Conservation (phyloP, 2,329 filamentous ascomycete genomes). For the Aspergillus nomiae region DNA sequence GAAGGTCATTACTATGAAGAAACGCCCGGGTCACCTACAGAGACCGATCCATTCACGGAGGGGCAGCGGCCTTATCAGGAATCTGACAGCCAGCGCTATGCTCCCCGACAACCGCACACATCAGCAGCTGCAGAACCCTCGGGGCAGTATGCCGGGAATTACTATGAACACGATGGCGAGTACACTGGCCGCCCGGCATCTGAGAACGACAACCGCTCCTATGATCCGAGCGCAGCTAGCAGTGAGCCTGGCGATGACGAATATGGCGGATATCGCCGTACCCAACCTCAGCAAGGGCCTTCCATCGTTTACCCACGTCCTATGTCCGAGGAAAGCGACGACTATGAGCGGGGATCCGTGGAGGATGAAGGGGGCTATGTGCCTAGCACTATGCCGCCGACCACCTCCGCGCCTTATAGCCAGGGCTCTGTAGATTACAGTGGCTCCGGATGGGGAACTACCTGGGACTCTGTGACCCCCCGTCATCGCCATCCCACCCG, state of each 20-base stretch:
- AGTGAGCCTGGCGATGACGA: slow-evolving; percentile 71
- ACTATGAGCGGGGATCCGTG: slow-evolving; percentile 53
- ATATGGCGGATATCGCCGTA: slow-evolving; percentile 66
- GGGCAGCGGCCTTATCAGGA: slow-evolving; percentile 23
- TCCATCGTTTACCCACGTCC: slow-evolving; percentile 58
- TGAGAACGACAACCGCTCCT: slow-evolving; percentile 50
- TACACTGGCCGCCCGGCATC: slow-evolving; percentile 45
- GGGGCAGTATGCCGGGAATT: slow-evolving; percentile 31
- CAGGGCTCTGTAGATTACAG: slow-evolving; percentile 61
- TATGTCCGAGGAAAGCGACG: slow-evolving; percentile 55
- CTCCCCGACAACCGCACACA: slow-evolving; percentile 32
- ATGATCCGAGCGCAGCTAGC: slow-evolving; percentile 50
- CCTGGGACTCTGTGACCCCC: slow-evolving; percentile 74
- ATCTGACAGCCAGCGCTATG: slow-evolving; percentile 10
- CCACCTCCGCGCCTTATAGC: slow-evolving; percentile 31
- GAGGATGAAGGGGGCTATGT: slow-evolving; percentile 45
- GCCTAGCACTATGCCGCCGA: slow-evolving; percentile 25
- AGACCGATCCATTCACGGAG: slow-evolving; percentile 66
- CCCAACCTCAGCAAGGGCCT: slow-evolving; percentile 56
- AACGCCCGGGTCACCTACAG: slow-evolving; percentile 54
- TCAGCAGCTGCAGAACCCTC: slow-evolving; percentile 33
- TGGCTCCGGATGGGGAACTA: slow-evolving; percentile 67
- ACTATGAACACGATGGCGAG: slow-evolving; percentile 43
- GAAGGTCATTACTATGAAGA: slow-evolving; percentile 55
- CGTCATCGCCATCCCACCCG: slow-evolving; percentile 83